Base-by-base conservation (phyloP, 1,284 basidiomycete genomes). In the Austropuccinia psidii region DNA sequence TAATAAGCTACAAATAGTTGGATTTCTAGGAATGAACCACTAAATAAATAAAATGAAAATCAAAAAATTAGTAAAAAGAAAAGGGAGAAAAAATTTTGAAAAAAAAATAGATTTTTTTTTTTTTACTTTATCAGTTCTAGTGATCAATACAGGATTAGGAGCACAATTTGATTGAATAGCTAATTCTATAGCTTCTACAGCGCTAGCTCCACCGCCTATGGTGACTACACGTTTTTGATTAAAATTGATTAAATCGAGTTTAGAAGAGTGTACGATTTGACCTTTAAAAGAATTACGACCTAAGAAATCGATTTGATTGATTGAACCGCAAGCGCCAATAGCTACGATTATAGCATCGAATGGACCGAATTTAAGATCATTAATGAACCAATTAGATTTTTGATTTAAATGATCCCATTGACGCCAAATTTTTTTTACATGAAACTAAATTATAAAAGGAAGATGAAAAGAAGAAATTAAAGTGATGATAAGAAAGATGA, bases 1-100 rank as follows among this genome's bases (percentile, higher is more conserved):
- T 8, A 72, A 33, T 13, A 72, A 3, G 35, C 47, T 62, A 3
- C 55, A 55, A 19, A 72, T 19, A 19, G 61, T 49, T 15, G 49
- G 13, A 31, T 62, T 72, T 61, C 68, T 55, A 37, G 68, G 68
- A 41, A 72, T 72, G 35, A 72, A 72, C 68, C 68, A 72, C 68
- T 72, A 15, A 5, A 47, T 58, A n/a, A n/a, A n/a, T n/a, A 27
- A 55, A 31, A 55, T 21, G 43, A 17, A 15, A 47, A 21, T 47
- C 2, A 2, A 47, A 47, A 47, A 21, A 47, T 47, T 17, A 17
- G 15, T 47, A 47, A 15, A 47, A 47, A 47, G 43, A 21, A 17
- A 15, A 21, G 43, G 43, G n/a, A n/a, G n/a, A n/a, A n/a, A n/a
- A n/a, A n/a, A n/a, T n/a, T n/a, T n/a, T n/a, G n/a, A n/a, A n/a